Percentiles rank a stretch among this genome's conserved stretches.
Evolutionary conservation across 495 filamentous ascomycete genomes (phyloP).

Genomic region (Trichoderma reesei): DNA sequence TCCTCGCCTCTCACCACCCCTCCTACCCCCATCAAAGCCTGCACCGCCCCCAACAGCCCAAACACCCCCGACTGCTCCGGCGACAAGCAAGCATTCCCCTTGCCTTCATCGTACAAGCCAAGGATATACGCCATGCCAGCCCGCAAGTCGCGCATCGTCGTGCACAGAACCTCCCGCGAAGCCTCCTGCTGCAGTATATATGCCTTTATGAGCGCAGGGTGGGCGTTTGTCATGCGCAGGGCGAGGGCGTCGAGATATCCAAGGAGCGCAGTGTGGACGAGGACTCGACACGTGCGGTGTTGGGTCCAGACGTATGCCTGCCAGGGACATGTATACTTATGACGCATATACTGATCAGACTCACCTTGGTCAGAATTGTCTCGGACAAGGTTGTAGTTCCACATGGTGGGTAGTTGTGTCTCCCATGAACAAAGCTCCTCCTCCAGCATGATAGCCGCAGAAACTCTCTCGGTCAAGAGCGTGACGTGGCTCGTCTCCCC

Average conservation of each 20-base stretch:
- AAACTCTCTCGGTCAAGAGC: background rate
- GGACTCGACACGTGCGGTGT: background rate
- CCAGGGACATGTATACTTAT: background rate
- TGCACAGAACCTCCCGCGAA: background rate
- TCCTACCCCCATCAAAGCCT: background rate
- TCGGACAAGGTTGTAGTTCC: background rate
- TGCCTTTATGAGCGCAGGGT: background rate
- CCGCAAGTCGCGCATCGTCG: background rate
- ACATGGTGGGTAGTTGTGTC: background rate
- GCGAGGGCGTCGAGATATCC: background rate
- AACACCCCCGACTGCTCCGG: background rate
- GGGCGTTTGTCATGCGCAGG: background rate
- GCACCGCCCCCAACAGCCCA: background rate
- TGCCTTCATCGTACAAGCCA: background rate
- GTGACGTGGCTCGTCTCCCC: background rate
- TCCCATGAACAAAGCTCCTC: background rate
- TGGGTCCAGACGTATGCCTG: background rate
- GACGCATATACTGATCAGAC: background rate
- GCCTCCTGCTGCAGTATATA: background rate
- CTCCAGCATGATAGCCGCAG: background rate
- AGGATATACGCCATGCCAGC: background rate
- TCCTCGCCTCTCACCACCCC: background rate
- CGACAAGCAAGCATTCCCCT: background rate
- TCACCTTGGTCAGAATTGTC: background rate
- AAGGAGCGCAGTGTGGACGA: background rate